Percentiles rank a stretch among this genome's conserved stretches.
These are phyloP conservation scores for Cryptococcus floricola DNA, from an alignment of 1,284 basidiomycete genomes.

Conservation along the genomic window DNA sequence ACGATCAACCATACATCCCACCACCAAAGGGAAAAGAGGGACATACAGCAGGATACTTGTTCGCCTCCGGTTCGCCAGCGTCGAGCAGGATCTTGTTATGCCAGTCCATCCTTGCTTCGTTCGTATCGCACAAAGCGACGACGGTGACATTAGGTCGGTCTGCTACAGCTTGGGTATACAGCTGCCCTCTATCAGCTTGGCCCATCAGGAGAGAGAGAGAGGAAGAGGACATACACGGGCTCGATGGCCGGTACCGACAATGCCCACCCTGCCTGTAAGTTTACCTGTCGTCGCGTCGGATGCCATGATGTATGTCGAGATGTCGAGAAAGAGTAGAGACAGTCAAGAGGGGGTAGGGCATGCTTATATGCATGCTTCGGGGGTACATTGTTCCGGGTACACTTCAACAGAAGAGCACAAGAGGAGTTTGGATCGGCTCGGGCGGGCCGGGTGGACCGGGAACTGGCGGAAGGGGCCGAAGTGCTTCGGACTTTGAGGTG, in stretches of 20 bases:
- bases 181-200: constrained; percentile 4
- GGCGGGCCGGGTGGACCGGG: not conserved
- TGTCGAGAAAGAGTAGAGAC: too few species aligned
- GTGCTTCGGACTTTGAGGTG: too few species aligned
- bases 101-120: constrained; percentile 53
- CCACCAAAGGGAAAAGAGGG: too few species aligned
- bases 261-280: constrained; percentile 36
- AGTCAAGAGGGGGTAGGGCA: too few species aligned
- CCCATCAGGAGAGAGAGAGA: not conserved
- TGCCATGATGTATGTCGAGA: too few species aligned
- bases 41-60: constrained; percentile 27
- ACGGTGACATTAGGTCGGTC: constrained; percentile 35
- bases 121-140: constrained; percentile 57
- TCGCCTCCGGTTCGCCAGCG: constrained; percentile 43
- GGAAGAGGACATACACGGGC: constrained; percentile 29
- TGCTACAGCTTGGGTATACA: constrained; percentile 34
- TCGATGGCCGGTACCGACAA: constrained; percentile 43
- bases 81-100: constrained; percentile 53
- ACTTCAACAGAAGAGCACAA: too few species aligned
- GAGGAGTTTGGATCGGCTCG: too few species aligned
- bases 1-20: not conserved
- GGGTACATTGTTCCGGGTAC: too few species aligned
- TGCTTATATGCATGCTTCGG: too few species aligned
- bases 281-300: constrained; percentile 4
- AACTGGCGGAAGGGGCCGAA: not conserved